These are phyloP conservation scores for Oemleria cerasiformis DNA, from an alignment of 306 rosid genomes.

Conservation along the genomic window DNA sequence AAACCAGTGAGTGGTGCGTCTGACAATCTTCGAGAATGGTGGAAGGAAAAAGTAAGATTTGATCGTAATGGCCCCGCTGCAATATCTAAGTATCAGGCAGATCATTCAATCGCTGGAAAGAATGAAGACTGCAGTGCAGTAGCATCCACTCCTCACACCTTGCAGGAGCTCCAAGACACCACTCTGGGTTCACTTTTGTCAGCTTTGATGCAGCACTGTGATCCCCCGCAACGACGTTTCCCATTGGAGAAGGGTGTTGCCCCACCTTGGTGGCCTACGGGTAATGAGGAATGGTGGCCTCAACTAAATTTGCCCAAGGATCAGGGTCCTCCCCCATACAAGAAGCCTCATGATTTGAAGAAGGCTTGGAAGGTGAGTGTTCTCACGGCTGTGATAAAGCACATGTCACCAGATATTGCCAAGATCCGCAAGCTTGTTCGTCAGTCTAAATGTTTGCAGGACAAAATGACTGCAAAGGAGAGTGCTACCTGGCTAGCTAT, in stretches of 20 bases:
- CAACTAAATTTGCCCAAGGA: slow-evolving; percentile 64
- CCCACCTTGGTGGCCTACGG: slow-evolving; percentile 95
- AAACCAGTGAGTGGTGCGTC: slow-evolving; percentile 85
- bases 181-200: slow-evolving; percentile 84
- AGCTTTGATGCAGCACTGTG: slow-evolving; percentile 91
- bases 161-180: slow-evolving; percentile 84
- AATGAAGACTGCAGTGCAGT: slow-evolving; percentile 55
- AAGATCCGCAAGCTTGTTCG: slow-evolving; percentile 85
- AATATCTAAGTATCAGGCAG: slow-evolving; percentile 67
- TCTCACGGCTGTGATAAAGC: slow-evolving; percentile 78
- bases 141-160: slow-evolving; percentile 70
- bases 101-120: slow-evolving; percentile 50
- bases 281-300: slow-evolving; percentile 88
- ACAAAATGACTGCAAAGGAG: slow-evolving; percentile 92
- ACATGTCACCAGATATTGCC: slow-evolving; percentile 85
- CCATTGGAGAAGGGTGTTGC: slow-evolving; percentile 79
- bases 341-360: slow-evolving; percentile 88
- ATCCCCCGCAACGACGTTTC: slow-evolving; percentile 81
- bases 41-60: slow-evolving; percentile 89
- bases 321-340: slow-evolving; percentile 86
- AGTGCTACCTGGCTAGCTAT: slow-evolving; percentile 88
- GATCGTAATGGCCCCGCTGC: slow-evolving; percentile 93
- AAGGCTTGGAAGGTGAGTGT: slow-evolving; percentile 93
- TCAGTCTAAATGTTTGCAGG: slow-evolving; percentile 85
- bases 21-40: slow-evolving; percentile 91